These are phyloP conservation scores for Amylostereum areolatum DNA, from an alignment of 1,284 basidiomycete genomes.

Conservation along the genomic window DNA sequence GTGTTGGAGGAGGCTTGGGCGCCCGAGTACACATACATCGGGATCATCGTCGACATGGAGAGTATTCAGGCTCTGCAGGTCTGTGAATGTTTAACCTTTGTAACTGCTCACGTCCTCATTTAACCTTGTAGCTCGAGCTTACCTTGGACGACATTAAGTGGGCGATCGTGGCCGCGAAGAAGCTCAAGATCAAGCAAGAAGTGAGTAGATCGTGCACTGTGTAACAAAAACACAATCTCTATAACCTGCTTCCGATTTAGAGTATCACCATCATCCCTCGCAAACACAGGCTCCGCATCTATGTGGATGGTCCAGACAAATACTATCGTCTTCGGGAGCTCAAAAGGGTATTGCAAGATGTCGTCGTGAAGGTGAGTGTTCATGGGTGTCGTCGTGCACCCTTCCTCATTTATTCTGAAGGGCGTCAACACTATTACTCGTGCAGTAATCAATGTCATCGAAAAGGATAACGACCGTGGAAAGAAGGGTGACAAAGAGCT, in stretches of 20 bases:
- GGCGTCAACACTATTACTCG: constrained; percentile 83
- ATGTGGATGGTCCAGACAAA: constrained; percentile 79
- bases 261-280: constrained; percentile 70
- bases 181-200: constrained; percentile 91
- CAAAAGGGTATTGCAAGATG: constrained; percentile 73
- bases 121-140: constrained; percentile 69
- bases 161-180: constrained; percentile 83
- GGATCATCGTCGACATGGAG: constrained; percentile 87
- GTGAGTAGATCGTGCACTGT: constrained; percentile 28
- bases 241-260: constrained; percentile 27
- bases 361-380: constrained; percentile 77
- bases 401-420: constrained; percentile 27
- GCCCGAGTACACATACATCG: constrained; percentile 87
- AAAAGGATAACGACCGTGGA: constrained; percentile 69
- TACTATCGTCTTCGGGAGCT: constrained; percentile 86
- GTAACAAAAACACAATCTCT: not conserved
- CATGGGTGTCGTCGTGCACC: not conserved
- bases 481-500: constrained; percentile 83
- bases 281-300: constrained; percentile 81
- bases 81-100: constrained; percentile 16
- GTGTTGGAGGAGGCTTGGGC: constrained; percentile 97
- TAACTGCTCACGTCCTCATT: constrained; percentile 1
- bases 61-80: constrained; percentile 91
- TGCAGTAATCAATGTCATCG: constrained; percentile 90
- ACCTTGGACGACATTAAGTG: constrained; percentile 91